These are phyloP conservation scores for Rhinocladiella mackenziei DNA, from an alignment of 2,329 filamentous ascomycete genomes.

Conservation along the genomic window DNA sequence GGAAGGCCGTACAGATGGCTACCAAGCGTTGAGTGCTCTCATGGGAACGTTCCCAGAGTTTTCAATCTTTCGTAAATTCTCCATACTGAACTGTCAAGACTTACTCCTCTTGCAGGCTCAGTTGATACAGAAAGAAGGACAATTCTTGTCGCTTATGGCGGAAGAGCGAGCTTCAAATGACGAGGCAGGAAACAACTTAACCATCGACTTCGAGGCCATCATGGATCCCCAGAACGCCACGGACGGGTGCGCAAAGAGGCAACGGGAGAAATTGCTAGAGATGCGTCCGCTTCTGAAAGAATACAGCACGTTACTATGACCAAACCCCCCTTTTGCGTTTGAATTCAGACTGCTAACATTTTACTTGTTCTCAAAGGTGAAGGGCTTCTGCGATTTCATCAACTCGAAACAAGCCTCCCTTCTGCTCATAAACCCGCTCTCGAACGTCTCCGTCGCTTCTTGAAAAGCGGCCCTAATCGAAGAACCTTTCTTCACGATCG, in stretches of 20 bases:
- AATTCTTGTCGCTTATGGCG: neutral
- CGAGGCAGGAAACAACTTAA: neutral
- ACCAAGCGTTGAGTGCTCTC: neutral
- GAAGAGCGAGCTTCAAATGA: conserved; percentile 4
- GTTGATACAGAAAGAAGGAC: conserved; percentile 2
- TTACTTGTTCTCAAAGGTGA: conserved; percentile 2
- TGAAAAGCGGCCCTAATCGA: neutral
- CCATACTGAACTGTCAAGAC: conserved; percentile 10
- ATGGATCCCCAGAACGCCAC: neutral
- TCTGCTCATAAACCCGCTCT: conserved; percentile 5
- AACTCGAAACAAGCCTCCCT: no score
- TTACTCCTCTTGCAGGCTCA: conserved; percentile 19
- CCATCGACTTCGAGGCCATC: neutral
- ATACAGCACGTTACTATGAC: conserved; percentile 1
- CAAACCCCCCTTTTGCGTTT: neutral
- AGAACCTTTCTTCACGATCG: neutral
- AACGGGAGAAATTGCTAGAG: conserved; percentile 1
- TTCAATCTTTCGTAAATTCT: conserved; percentile 17
- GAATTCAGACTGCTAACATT: neutral
- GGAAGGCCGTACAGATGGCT: no score
- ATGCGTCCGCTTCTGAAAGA: neutral
- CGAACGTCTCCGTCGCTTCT: neutral
- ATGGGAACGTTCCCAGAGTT: neutral
- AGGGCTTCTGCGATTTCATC: neutral
- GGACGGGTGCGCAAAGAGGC: neutral